A percentile compares a stretch with the other conserved stretches of the same genome.
Evolutionary conservation across 2,329 filamentous ascomycete genomes (phyloP).

Genomic region (Aspergillus thermomutatus): DNA sequence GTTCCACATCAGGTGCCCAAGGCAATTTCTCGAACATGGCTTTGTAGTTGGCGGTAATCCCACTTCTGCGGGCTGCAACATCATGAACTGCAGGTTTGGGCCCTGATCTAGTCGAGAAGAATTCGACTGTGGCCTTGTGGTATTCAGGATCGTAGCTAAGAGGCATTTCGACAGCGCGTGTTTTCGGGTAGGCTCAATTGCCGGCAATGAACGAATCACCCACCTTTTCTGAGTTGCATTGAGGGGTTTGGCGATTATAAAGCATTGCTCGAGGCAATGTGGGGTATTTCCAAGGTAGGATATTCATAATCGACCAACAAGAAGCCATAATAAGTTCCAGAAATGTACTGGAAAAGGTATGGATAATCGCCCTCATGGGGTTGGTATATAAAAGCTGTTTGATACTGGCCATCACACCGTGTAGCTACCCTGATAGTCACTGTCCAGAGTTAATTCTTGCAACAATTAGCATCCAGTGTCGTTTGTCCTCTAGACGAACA

Average conservation of each 20-base stretch:
- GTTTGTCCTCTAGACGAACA: neutral
- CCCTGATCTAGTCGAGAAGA: constrained; percentile 7
- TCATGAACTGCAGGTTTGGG: constrained; percentile 15
- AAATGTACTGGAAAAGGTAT: neutral
- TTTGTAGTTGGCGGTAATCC: constrained; percentile 7
- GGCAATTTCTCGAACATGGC: constrained; percentile 11
- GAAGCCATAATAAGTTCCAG: neutral
- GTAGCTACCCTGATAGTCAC: too few relatives aligned
- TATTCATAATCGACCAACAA: neutral
- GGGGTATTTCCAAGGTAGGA: neutral
- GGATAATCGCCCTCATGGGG: neutral
- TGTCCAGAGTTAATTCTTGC: too few relatives aligned
- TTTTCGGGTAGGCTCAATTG: too few relatives aligned
- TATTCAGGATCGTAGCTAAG: constrained; percentile 19
- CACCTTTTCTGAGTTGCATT: neutral
- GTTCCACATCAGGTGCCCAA: constrained; percentile 14
- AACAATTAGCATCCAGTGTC: too few relatives aligned
- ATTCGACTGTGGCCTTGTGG: constrained; percentile 9
- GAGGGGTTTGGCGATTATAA: neutral
- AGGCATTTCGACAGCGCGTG: constrained; percentile 10
- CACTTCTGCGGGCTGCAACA: constrained; percentile 5
- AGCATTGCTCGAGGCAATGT: neutral
- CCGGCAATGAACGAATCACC: neutral
- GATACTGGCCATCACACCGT: too few relatives aligned
- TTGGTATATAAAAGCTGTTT: neutral